Percentiles rank a stretch among this genome's conserved stretches.
Conservation (phyloP, 31 red algal genomes). For the Asparagopsis taxiformis region DNA sequence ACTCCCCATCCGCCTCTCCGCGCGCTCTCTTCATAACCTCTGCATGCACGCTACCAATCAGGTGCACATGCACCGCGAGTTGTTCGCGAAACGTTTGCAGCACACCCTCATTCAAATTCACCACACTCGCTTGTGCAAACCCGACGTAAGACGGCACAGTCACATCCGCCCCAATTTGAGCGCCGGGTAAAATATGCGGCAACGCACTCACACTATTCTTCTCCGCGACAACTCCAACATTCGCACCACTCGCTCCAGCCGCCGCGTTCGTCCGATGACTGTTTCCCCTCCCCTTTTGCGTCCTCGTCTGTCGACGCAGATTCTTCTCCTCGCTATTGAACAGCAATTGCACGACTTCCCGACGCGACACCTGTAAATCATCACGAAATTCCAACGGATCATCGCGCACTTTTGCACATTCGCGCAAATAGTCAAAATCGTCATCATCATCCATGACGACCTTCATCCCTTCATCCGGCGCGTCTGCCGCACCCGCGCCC, state of each 20-base stretch:
- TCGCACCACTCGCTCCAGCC: neutral
- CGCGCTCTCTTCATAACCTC: neutral
- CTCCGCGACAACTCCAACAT: neutral
- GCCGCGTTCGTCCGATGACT: too few species aligned
- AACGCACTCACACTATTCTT: neutral
- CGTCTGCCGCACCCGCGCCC: neutral
- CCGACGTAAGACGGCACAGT: neutral
- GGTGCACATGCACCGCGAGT: slow-evolving; percentile 7
- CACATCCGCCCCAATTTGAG: neutral
- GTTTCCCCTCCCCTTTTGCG: neutral
- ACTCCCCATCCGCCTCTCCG: neutral
- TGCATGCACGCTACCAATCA: slow-evolving; percentile 13
- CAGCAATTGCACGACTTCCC: slow-evolving; percentile 57
- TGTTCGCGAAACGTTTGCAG: slow-evolving; percentile 14
- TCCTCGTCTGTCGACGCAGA: slow-evolving; percentile 21
- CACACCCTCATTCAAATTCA: neutral
- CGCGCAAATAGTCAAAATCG: slow-evolving; percentile 76
- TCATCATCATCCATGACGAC: slow-evolving; percentile 56
- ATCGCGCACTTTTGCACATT: slow-evolving; percentile 50
- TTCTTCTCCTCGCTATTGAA: slow-evolving; percentile 5
- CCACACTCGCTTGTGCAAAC: neutral
- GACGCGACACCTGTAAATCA: slow-evolving; percentile 48
- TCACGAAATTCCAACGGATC: slow-evolving; percentile 72
- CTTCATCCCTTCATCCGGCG: neutral
- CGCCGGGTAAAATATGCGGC: neutral